Evolutionary conservation across 2,329 filamentous ascomycete species (phyloP), one percentile per base, ranked within the genome.

Genomic region (Penicillium sp.): DNA sequence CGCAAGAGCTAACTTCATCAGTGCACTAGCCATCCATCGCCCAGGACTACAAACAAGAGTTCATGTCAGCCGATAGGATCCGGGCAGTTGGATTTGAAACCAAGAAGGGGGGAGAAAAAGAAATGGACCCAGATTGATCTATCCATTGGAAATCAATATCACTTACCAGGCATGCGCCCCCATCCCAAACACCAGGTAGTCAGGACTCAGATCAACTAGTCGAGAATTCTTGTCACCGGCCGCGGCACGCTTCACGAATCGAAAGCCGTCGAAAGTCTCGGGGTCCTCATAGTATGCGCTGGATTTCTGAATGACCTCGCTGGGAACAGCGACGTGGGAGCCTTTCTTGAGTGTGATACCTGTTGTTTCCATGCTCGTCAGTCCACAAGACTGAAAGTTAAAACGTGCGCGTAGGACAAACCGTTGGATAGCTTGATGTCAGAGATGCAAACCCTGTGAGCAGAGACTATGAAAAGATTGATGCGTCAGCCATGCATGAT

Each of bases 131-230:
- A 49, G 34, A 48, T 18, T 29, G 16, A 18, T 27, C 14, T 36
- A n/a, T 22, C 24, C 13, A 46, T 38, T 18, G 22, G 29, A 11
- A 7, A 41, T 7, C 31, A 24, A 16, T 11, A 36, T 7, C 10
- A 58, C 58, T 54, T 43, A 64, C 60, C 61, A 64, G 32, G 58
- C 58, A 50, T 64, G 58, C 31, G 58, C 55, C 2, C 55, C 61
- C 61, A 64, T 61, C 9, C 60, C 60, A 24, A 64, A 64, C 13
- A 63, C 56, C n/a, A 64, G 50, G 50, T 61, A 64, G 9, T 59
- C 55, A n/a, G 67, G 57, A 14, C 57, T 62, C 31, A 68, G 44
- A 34, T 67, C 62, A 7, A 55, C 47, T 3, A 62, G 42, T 3
- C 56, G 58, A 3, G 41, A 50, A 14, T 61, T 45, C 32, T 50